Evolutionary conservation across 306 rosid species (phyloP).

Genomic region (Cucurbita argyrosperma): DNA sequence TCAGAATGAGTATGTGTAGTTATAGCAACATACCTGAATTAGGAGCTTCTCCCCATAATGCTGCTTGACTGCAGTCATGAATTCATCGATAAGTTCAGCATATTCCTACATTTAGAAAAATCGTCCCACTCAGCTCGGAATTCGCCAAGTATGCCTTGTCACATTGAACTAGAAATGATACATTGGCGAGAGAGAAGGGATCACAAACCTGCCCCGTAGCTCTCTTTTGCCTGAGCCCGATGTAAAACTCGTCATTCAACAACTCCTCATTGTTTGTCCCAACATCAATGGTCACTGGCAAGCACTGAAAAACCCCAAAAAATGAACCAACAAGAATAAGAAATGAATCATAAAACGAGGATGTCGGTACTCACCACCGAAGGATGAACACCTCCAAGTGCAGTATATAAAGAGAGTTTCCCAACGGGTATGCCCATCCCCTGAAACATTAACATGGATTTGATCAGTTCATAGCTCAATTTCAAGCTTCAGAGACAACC

Average conservation of each 20-base stretch:
- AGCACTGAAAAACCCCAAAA: conserved; percentile 47
- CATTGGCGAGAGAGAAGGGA: background rate
- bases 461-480: background rate
- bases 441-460: conserved; percentile 26
- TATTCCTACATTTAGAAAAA: conserved; percentile 47
- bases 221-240: conserved; percentile 81
- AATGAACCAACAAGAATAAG: background rate
- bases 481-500: background rate
- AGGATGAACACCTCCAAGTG: conserved; percentile 96
- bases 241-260: conserved; percentile 80
- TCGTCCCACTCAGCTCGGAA: conserved; percentile 1
- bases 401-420: conserved; percentile 77
- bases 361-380: conserved; percentile 56
- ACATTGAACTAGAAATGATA: background rate
- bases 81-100: conserved; percentile 67
- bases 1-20: background rate
- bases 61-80: conserved; percentile 83
- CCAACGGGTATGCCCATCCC: conserved; percentile 99
- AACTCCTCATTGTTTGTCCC: conserved; percentile 88
- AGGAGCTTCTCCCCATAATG: conserved; percentile 84
- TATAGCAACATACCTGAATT: conserved; percentile 40
- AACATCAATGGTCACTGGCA: conserved; percentile 96
- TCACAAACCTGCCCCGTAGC: conserved; percentile 74
- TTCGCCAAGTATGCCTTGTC: background rate
- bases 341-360: background rate